Base-by-base conservation (phyloP, 371 early-diverging fungal genomes). In the Sporodiniella umbellata region DNA sequence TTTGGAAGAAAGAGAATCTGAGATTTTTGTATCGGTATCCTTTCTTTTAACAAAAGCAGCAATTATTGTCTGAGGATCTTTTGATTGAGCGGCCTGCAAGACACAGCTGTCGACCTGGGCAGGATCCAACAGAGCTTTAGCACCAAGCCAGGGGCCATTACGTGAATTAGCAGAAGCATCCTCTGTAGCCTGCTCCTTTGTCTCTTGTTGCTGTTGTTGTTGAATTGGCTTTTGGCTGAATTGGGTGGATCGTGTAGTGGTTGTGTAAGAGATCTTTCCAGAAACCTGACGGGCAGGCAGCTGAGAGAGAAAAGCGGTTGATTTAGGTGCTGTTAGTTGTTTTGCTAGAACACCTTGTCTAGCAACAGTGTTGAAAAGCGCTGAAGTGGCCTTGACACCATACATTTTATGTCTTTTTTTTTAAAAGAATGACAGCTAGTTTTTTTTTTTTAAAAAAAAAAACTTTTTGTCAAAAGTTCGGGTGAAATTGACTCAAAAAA, bases 321-420 rank as follows among this genome's bases (percentile, higher is more conserved):
- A 57, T 56, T 70, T 72, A 12, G 65, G 58, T 18, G 68, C 59
- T 11, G 68, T 58, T 0, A 72, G 39, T 53, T 76, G 76, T 28
- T 76, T 76, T 8, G 72, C 54, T 8, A 76, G 44, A 1, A 66
- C 63, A 53, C 76, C 64, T 52, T 76, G 76, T 33, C 72, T 62
- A 33, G 70, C 52, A 38, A 76, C 72, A 8, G 67, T 60, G 45
- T 72, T 60, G 12, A 76, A 33, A 24, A 76, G 48, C 10, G 66
- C 54, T 23, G 66, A 64, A 35, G 70, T 68, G 58, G 70, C 70
- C 59, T 76, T 76, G n/a, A 55, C 72, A 56, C 71, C 69, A 42
- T 72, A 72, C 72, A 72, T 76, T 14, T 35, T n/a, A n/a, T n/a
- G n/a, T n/a, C n/a, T n/a, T n/a, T 45, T 28, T 17, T 18, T 6